phyloP scores from a whole-genome alignment of 2,329 filamentous ascomycete genomes.

The Claviceps paspali region DNA sequence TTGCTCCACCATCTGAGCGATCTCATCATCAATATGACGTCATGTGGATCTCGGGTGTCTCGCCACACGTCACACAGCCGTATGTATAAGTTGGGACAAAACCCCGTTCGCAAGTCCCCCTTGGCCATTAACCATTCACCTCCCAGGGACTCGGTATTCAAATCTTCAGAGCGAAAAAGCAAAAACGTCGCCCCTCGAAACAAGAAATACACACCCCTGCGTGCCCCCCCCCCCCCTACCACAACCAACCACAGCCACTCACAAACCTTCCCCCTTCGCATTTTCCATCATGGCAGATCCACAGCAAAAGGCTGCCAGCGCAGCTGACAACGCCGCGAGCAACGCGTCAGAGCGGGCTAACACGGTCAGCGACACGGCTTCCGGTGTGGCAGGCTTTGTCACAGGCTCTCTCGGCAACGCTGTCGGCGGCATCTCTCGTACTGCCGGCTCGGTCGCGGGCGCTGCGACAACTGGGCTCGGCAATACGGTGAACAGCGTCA shows the following conservation, averaged over 20 bases:
- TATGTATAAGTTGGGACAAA: too few relatives aligned
- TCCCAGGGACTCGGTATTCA: too few relatives aligned
- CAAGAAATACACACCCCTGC: too few relatives aligned
- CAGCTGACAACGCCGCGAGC: constrained; percentile 2
- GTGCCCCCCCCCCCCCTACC: too few relatives aligned
- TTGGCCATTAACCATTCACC: too few relatives aligned
- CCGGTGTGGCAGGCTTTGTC: constrained; percentile 22
- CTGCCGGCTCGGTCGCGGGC: constrained; percentile 27
- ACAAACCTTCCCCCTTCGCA: too few relatives aligned
- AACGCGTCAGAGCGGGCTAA: constrained; percentile 10
- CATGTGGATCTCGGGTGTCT: constrained; percentile 2
- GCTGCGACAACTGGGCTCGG: constrained; percentile 42
- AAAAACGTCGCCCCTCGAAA: too few relatives aligned
- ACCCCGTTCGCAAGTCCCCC: too few relatives aligned
- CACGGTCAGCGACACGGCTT: constrained; percentile 15
- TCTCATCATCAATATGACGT: constrained; percentile 4
- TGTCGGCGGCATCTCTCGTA: constrained; percentile 24
- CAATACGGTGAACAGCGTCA: constrained; percentile 36
- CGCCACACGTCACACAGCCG: too few relatives aligned
- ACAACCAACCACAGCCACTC: too few relatives aligned
- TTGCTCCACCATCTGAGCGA: neutral
- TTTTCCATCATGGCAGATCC: constrained; percentile 4
- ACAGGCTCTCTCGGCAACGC: constrained; percentile 26
- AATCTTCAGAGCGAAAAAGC: too few relatives aligned
- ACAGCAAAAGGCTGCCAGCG: constrained; percentile 2